phyloP scores from a whole-genome alignment of 2,329 filamentous ascomycete species.

The Ophiosphaerella herpotricha region DNA sequence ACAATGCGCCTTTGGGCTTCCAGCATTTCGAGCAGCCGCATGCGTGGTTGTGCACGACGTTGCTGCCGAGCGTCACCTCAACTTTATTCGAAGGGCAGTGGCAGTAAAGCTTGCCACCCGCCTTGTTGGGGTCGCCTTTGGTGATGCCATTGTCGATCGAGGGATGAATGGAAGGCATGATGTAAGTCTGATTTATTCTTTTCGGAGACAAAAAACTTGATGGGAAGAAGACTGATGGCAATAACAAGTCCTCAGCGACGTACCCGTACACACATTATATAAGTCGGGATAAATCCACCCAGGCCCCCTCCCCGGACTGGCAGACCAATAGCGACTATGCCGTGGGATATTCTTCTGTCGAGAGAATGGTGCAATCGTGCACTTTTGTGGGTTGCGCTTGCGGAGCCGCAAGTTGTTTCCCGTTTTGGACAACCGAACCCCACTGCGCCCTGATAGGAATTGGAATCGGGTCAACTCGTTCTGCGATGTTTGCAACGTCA shows the following conservation, averaged over 20 bases:
- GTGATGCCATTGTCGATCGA: conserved; percentile 65
- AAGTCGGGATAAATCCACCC: not conserved
- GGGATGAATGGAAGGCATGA: conserved; percentile 60
- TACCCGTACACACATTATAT: not conserved
- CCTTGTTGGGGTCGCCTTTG: conserved; percentile 59
- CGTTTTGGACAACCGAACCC: conserved; percentile 16
- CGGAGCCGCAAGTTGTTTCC: conserved; percentile 21
- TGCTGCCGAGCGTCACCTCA: conserved; percentile 60
- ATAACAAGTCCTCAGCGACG: not conserved
- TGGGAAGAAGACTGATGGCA: not conserved
- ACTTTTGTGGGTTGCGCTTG: conserved; percentile 11
- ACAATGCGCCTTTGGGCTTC: conserved; percentile 68
- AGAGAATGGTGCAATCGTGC: conserved; percentile 13
- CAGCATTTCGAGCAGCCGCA: conserved; percentile 76
- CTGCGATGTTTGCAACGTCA: too few species aligned
- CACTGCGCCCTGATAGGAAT: not conserved
- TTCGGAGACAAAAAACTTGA: not conserved
- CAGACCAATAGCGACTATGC: conserved; percentile 8
- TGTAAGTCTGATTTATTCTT: conserved; percentile 14
- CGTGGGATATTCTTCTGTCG: not conserved
- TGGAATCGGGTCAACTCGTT: too few species aligned
- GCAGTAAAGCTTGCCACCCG: conserved; percentile 66
- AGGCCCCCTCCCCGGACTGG: conserved; percentile 14
- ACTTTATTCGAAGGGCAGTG: conserved; percentile 62
- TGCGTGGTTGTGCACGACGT: conserved; percentile 71